A percentile compares a stretch with the other conserved stretches of the same genome.
Conservation (phyloP, 192 early-diverging fungal genomes). For the Martensiomyces pterosporus region DNA sequence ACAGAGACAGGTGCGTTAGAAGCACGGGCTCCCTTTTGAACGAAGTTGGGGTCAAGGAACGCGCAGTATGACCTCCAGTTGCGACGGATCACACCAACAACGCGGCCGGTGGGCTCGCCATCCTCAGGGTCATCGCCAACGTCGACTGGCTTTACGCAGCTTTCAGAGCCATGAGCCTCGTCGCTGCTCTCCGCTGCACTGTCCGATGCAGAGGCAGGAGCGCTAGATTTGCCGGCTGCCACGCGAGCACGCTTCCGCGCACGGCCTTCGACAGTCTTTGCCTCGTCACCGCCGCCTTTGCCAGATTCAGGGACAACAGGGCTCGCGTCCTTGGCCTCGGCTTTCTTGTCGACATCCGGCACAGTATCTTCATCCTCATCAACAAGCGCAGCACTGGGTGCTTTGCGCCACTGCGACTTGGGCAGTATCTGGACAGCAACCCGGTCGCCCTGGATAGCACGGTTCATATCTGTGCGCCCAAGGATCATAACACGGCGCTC, state of each 20-base stretch:
- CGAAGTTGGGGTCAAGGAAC: constrained; percentile 72
- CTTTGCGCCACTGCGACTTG: constrained; percentile 75
- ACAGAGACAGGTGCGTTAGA: constrained; percentile 53
- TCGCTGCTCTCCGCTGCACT: background rate
- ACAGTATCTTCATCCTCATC: constrained; percentile 65
- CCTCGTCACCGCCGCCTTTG: constrained; percentile 1
- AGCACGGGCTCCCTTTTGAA: constrained; percentile 55
- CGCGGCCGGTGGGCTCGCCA: constrained; percentile 74
- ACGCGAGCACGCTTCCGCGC: constrained; percentile 32
- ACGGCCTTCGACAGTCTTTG: constrained; percentile 4
- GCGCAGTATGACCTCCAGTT: constrained; percentile 96
- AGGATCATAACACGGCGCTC: constrained; percentile 72
- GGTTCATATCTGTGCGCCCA: constrained; percentile 82
- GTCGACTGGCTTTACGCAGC: constrained; percentile 12
- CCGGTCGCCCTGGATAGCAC: constrained; percentile 87
- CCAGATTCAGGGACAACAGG: constrained; percentile 20
- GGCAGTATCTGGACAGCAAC: constrained; percentile 88
- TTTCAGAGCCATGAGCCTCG: too few relatives aligned
- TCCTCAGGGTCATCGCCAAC: constrained; percentile 15
- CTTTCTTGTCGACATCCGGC: constrained; percentile 20
- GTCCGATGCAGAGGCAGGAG: constrained; percentile 2
- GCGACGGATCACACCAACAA: constrained; percentile 91
- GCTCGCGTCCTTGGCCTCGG: background rate
- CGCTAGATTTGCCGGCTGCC: background rate
- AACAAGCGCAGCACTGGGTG: constrained; percentile 65